Conservation (phyloP, 805 yeast genomes). For the Maudiozyma saulgeensis region DNA sequence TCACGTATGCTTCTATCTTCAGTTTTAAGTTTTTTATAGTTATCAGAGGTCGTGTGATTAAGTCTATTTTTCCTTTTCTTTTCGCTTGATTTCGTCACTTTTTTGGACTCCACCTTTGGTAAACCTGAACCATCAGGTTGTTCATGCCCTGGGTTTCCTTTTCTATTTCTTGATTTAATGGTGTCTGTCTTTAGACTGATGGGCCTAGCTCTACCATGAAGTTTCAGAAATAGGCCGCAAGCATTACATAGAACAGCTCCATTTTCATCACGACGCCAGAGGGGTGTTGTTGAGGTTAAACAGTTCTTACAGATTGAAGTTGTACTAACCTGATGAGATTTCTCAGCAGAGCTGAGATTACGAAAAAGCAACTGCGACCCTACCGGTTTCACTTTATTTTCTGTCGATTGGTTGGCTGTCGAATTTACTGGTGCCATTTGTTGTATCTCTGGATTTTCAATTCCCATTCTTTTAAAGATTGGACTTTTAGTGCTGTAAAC, state of each 20-base stretch:
- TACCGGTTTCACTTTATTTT: neutral
- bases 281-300: constrained; percentile 84
- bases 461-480: too few relatives aligned
- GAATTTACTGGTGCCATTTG: neutral
- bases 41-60: too few relatives aligned
- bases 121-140: neutral
- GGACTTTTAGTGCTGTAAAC: too few relatives aligned
- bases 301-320: constrained; percentile 81
- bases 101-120: neutral
- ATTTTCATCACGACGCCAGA: constrained; percentile 90
- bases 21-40: neutral
- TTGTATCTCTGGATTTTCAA: neutral
- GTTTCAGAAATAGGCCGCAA: constrained; percentile 78
- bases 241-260: constrained; percentile 91
- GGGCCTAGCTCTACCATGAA: constrained; percentile 90
- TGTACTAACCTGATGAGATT: neutral
- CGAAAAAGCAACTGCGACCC: neutral
- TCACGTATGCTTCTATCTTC: neutral
- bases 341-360: neutral
- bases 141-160: constrained; percentile 26
- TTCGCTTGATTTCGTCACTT: neutral
- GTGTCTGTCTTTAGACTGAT: constrained; percentile 86
- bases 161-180: constrained; percentile 82
- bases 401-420: neutral
- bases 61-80: neutral